Evolutionary conservation across 139 green algal genomes (phyloP).

Genomic region (Tetratostichococcus sp.): DNA sequence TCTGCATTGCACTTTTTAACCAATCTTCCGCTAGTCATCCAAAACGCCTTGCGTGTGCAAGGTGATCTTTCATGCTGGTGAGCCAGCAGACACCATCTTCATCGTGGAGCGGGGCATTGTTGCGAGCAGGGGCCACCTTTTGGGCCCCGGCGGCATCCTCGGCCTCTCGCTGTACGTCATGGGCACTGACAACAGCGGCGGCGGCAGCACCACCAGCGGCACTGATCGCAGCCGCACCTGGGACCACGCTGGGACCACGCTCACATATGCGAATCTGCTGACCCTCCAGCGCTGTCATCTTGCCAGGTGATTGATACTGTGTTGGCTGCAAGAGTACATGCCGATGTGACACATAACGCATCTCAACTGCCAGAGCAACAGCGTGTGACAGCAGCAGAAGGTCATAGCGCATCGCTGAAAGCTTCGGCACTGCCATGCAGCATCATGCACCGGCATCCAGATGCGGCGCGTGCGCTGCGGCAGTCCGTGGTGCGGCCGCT

Average conservation of each 20-base stretch:
- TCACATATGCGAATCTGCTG: conserved; percentile 9
- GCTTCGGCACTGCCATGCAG: background rate
- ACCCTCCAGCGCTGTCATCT: conserved; percentile 1
- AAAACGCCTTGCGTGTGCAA: background rate
- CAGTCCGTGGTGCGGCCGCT: background rate
- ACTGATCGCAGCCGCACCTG: background rate
- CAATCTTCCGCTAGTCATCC: too few species aligned
- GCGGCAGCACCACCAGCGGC: too few species aligned
- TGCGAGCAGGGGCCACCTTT: conserved; percentile 1
- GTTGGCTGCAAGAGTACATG: too few species aligned
- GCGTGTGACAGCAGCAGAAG: too few species aligned
- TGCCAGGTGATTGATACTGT: background rate
- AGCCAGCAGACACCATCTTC: conserved; percentile 5
- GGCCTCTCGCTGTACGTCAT: conserved; percentile 6
- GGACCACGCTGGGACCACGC: conserved; percentile 9
- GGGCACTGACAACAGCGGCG: background rate
- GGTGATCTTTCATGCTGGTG: conserved; percentile 4
- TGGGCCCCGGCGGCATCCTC: conserved; percentile 4
- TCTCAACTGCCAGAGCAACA: too few species aligned
- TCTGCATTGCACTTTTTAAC: background rate
- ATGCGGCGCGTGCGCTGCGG: background rate
- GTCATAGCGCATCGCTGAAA: too few species aligned
- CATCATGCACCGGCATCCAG: background rate
- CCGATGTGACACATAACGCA: too few species aligned
- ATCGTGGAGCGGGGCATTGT: conserved; percentile 9